phyloP scores from a whole-genome alignment of 1,284 basidiomycete genomes.

The Tilletia setariae region DNA sequence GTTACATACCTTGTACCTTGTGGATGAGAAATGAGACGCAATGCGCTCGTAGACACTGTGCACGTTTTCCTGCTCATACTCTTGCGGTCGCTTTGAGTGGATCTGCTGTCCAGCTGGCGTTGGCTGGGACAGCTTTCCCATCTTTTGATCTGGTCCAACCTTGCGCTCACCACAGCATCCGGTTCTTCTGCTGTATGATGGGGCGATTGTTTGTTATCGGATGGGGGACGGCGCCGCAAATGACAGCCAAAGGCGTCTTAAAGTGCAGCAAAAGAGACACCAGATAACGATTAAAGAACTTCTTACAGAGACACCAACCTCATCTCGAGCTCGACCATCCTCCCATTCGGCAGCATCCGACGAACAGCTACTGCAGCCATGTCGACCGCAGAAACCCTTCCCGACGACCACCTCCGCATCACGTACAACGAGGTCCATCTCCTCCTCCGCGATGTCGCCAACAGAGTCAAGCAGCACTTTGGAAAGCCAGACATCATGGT shows the following conservation, averaged over 20 bases:
- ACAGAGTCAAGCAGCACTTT: constrained; percentile 46
- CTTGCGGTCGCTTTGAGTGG: constrained; percentile 27
- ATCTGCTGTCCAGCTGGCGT: not conserved
- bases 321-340: too few species aligned
- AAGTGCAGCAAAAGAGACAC: too few species aligned
- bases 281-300: too few species aligned
- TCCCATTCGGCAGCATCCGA: too few species aligned
- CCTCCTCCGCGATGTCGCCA: constrained; percentile 43
- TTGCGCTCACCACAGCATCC: too few species aligned
- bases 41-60: constrained; percentile 78
- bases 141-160: too few species aligned
- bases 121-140: constrained; percentile 11
- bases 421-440: constrained; percentile 54
- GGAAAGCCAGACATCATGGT: constrained; percentile 31
- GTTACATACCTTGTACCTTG: constrained; percentile 76
- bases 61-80: constrained; percentile 48
- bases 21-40: constrained; percentile 85
- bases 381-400: constrained; percentile 16
- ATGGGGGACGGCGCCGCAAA: too few species aligned
- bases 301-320: too few species aligned
- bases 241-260: too few species aligned
- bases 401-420: constrained; percentile 52
- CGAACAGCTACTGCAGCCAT: not conserved
- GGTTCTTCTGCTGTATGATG: too few species aligned
- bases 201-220: too few species aligned